Base-by-base conservation (phyloP, 73 alveolate genomes). In the Paramecium sexaurelia region DNA sequence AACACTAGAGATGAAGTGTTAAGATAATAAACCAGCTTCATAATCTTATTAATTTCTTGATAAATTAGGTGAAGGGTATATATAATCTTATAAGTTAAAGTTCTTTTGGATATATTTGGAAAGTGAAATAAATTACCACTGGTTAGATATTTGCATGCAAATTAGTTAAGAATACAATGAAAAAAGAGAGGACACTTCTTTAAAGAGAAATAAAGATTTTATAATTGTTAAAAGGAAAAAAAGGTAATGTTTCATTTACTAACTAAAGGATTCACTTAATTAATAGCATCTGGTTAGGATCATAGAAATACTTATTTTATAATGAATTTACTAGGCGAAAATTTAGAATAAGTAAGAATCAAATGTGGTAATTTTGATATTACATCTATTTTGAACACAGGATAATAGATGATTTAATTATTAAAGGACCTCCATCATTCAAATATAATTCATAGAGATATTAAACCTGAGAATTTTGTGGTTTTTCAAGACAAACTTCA, bases 291-390 rank as follows among this genome's bases (percentile, higher is more conserved):
- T 61, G 95, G 95, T 37, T 41, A 37, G 32, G 97, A 97, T 55
- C 95, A 96, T 8, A 95, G 93, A 69, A 95, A 96, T 61, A 96
- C 95, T 86, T 93, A 93, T 75, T 93, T 96, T 95, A 97, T 96
- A 0, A 96, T 96, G 96, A 96, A 95, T 39, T 92, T 97, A 71
- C 85, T 98, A 41, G 99, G 99, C 1, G 99, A 99, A 7, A 94
- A 97, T 36, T 91, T 97, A 55, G 99, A 97, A 55, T 97, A 96
- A 82, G 87, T 95, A 37, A 92, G 95, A 82, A 91, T 89, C 20
- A 95, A 87, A 66, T 96, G 19, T 40, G 90, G 90, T 3, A 78
- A 78, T 45, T 78, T 78, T 55, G 55, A 45, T 33, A 9, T 13
- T 37, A 37, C 43, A 9, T 9, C 51, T 17, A 26, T 78, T 7